A percentile compares a stretch with the other conserved stretches of the same genome.
Evolutionary conservation across 257 asterid genomes (phyloP).

Genomic region (Pogostemon cablin): DNA sequence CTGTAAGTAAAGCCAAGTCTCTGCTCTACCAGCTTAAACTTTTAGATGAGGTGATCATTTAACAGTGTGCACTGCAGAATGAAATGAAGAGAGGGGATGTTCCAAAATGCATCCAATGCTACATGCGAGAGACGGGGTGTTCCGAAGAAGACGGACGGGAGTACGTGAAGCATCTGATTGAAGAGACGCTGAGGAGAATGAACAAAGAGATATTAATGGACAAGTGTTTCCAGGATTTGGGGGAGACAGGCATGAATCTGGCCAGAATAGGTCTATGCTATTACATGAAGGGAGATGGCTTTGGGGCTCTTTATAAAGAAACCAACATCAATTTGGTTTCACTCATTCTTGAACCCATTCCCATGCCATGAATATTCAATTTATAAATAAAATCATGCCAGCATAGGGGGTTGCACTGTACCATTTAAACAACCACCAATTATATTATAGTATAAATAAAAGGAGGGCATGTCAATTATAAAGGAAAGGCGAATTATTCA

Average conservation of each 20-base stretch:
- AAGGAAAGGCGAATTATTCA: too few species aligned
- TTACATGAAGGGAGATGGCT: neutral
- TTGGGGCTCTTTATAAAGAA: neutral
- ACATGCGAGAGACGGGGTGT: neutral
- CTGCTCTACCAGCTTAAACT: too few species aligned
- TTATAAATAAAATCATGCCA: too few species aligned
- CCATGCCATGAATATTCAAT: neutral
- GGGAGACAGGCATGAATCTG: neutral
- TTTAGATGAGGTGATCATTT: too few species aligned
- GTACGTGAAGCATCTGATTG: neutral
- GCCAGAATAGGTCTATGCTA: neutral
- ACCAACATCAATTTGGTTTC: neutral
- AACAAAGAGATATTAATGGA: constrained; percentile 3
- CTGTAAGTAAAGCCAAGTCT: constrained; percentile 35
- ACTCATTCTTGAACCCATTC: neutral
- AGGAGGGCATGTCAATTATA: too few species aligned
- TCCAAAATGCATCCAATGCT: neutral
- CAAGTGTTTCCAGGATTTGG: neutral
- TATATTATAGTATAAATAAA: too few species aligned
- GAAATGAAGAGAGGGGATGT: constrained; percentile 2
- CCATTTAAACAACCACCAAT: too few species aligned
- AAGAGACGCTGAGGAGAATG: neutral
- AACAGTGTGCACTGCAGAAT: neutral
- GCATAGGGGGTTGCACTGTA: too few species aligned
- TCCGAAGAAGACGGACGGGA: neutral